A percentile compares a stretch with the other conserved stretches of the same genome.
Evolutionary conservation across 2,329 filamentous ascomycete species (phyloP).

Genomic region (Penicillium vulpinum): DNA sequence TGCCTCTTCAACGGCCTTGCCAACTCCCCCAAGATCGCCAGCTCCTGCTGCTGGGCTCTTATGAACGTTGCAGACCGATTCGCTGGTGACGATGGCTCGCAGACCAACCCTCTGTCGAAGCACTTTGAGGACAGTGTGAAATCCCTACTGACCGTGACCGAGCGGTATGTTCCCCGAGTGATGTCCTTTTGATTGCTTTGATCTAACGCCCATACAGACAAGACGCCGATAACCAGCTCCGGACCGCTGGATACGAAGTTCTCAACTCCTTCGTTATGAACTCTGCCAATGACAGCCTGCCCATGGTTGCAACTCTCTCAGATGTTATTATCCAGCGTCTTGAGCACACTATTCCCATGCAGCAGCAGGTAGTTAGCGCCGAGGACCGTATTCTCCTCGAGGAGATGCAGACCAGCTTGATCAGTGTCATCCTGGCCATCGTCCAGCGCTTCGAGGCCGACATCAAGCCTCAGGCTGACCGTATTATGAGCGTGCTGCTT

Average conservation of each 20-base stretch:
- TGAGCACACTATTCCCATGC: conserved; percentile 84
- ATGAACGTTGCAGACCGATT: conserved; percentile 98
- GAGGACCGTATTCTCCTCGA: conserved; percentile 95
- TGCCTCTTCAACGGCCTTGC: conserved; percentile 87
- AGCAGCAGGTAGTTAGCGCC: conserved; percentile 90
- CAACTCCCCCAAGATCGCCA: conserved; percentile 93
- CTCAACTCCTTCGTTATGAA: conserved; percentile 93
- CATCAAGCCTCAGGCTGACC: conserved; percentile 83
- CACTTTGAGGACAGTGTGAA: conserved; percentile 92
- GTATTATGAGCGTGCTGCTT: conserved; percentile 87
- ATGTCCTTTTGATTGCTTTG: neutral
- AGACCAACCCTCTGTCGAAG: conserved; percentile 78
- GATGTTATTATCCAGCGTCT: conserved; percentile 88
- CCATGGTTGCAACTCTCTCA: conserved; percentile 76
- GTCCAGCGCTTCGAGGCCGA: conserved; percentile 89
- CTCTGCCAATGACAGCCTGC: conserved; percentile 80
- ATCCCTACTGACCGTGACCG: conserved; percentile 81
- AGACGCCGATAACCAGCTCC: conserved; percentile 82
- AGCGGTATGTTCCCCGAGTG: conserved; percentile 52
- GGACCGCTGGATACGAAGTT: conserved; percentile 95
- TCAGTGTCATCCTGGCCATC: conserved; percentile 87
- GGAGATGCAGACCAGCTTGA: conserved; percentile 96
- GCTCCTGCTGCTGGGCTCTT: conserved; percentile 97
- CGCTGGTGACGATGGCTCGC: conserved; percentile 76
- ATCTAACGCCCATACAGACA: conserved; percentile 39